These are phyloP conservation scores for Brassica cretica DNA, from an alignment of 345 rosid genomes.

Conservation along the genomic window DNA sequence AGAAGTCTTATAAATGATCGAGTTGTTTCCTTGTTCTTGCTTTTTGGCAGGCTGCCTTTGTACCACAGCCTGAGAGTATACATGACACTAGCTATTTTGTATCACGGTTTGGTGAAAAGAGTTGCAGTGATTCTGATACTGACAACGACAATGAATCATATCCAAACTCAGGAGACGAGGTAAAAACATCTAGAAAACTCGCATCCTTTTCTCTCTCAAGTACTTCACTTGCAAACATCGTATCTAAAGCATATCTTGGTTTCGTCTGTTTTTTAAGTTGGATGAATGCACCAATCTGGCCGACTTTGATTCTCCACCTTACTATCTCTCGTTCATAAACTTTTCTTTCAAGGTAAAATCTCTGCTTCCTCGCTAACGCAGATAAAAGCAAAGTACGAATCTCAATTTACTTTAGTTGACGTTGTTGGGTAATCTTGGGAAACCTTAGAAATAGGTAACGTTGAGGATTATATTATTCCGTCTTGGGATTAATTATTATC, in stretches of 20 bases:
- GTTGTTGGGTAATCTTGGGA: conserved; percentile 1
- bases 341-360: conserved; percentile 78
- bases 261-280: conserved; percentile 41
- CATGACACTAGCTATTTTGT: conserved; percentile 83
- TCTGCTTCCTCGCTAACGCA: background rate
- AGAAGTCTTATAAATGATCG: background rate
- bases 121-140: conserved; percentile 44
- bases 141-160: conserved; percentile 37
- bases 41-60: conserved; percentile 65
- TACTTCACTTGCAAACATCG: background rate
- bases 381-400: background rate
- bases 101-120: conserved; percentile 54
- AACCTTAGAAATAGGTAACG: background rate
- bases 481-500: background rate
- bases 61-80: conserved; percentile 62
- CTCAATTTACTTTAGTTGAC: background rate
- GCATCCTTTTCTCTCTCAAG: background rate
- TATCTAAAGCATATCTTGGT: conserved; percentile 4
- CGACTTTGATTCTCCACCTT: conserved; percentile 55
- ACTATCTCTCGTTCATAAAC: conserved; percentile 62
- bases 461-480: background rate
- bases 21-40: background rate
- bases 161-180: conserved; percentile 62
- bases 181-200: conserved; percentile 29
- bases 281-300: conserved; percentile 67